A percentile compares a stretch with the other conserved stretches of the same genome.
phyloP scores from a whole-genome alignment of 1,284 basidiomycete genomes.

The Tremellales sp. region DNA sequence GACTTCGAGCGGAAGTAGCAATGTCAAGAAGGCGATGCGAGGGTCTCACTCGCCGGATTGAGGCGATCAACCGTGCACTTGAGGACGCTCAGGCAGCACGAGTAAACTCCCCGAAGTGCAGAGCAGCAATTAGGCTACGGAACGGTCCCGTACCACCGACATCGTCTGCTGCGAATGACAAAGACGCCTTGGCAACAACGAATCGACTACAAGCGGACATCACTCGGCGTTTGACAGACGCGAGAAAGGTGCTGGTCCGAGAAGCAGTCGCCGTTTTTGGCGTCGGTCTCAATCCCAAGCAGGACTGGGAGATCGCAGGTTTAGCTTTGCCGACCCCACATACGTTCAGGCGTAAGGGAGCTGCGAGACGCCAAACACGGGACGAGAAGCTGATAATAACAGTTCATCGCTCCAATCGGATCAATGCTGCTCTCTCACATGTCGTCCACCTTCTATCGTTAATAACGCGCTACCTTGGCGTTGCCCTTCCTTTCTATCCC shows the following conservation, averaged over 20 bases:
- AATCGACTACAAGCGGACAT: slow-evolving; percentile 18
- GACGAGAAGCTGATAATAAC: background rate
- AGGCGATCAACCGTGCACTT: no score
- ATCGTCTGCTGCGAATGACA: background rate
- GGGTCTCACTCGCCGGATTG: slow-evolving; percentile 11
- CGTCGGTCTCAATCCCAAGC: slow-evolving; percentile 5
- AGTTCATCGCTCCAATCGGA: slow-evolving; percentile 25
- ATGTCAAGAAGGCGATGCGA: slow-evolving; percentile 17
- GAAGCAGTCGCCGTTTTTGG: slow-evolving; percentile 41
- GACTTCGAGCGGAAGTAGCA: slow-evolving; percentile 32
- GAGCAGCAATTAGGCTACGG: background rate
- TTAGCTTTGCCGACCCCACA: slow-evolving; percentile 28
- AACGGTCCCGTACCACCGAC: background rate
- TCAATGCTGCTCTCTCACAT: slow-evolving; percentile 39
- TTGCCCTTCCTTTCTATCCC: slow-evolving; percentile 35
- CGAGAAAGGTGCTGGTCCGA: slow-evolving; percentile 31
- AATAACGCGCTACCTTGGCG: slow-evolving; percentile 37
- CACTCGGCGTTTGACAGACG: slow-evolving; percentile 28
- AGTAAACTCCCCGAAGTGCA: no score
- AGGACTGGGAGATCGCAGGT: slow-evolving; percentile 37
- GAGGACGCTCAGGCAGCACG: no score
- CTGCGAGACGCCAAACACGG: no score
- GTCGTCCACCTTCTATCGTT: slow-evolving; percentile 36
- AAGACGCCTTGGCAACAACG: background rate
- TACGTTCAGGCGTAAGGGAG: slow-evolving; percentile 33